Conservation (phyloP, 2,329 filamentous ascomycete species). For the Atkinsonella hypoxylon region DNA sequence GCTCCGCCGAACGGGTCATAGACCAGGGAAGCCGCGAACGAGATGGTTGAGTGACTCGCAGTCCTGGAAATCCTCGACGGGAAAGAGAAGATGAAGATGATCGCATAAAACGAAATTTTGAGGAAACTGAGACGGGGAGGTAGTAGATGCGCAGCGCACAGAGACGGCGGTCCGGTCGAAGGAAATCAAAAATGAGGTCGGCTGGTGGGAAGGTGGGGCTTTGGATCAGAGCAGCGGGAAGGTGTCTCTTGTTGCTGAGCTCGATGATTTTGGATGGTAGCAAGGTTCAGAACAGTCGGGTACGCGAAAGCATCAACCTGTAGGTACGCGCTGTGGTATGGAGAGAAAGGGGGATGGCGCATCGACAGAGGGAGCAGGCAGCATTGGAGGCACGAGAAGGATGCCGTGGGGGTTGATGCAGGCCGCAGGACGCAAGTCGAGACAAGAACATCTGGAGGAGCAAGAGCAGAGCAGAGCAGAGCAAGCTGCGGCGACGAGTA, state of each 20-base stretch:
- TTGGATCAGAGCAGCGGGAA: neutral
- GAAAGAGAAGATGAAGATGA: neutral
- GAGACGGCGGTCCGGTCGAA: neutral
- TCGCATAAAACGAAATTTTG: neutral
- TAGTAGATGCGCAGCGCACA: neutral
- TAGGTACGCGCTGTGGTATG: neutral
- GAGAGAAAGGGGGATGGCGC: neutral
- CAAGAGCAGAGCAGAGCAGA: neutral
- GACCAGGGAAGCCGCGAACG: neutral
- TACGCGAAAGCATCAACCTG: neutral
- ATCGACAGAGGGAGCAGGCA: neutral
- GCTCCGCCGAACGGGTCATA: neutral
- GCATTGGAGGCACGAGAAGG: conserved; percentile 1
- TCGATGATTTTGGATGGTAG: conserved; percentile 1
- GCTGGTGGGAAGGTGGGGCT: conserved; percentile 3
- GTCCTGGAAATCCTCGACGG: neutral
- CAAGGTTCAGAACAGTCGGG: neutral
- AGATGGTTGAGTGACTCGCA: neutral
- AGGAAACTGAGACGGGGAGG: neutral
- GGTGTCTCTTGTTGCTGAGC: neutral
- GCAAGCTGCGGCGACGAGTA: neutral
- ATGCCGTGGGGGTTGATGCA: conserved; percentile 6
- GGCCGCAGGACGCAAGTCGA: neutral
- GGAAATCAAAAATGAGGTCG: conserved; percentile 4
- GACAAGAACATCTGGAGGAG: neutral